phyloP scores from a whole-genome alignment of 129 eudicot species.

The Logfia minima region DNA sequence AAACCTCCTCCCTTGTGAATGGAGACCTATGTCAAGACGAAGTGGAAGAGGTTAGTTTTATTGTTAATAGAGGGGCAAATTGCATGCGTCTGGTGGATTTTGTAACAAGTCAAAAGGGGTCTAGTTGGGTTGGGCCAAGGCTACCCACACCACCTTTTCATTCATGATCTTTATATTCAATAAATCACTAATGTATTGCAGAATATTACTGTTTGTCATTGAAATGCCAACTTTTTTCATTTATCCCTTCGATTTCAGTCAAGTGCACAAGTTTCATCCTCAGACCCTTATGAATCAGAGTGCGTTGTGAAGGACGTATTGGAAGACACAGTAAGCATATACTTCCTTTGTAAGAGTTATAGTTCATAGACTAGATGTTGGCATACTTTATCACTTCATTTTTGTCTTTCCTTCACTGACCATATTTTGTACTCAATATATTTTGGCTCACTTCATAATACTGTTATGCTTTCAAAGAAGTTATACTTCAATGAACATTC shows the following conservation, averaged over 20 bases:
- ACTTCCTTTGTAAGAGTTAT: neutral
- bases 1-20: constrained; percentile 11
- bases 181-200: neutral
- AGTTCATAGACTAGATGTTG: neutral
- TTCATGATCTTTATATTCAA: no score
- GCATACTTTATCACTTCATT: neutral
- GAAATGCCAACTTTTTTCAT: neutral
- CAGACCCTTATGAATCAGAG: constrained; percentile 16
- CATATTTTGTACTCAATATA: neutral
- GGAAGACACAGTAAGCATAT: constrained; percentile 22
- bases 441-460: neutral
- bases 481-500: neutral
- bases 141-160: no score
- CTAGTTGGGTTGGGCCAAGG: no score
- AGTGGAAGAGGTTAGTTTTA: constrained; percentile 33
- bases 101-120: no score
- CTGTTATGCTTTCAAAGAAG: neutral
- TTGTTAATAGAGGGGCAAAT: no score
- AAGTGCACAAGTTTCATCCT: constrained; percentile 14
- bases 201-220: neutral
- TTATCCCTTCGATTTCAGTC: constrained; percentile 5
- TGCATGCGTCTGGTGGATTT: no score
- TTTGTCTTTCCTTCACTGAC: neutral
- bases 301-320: constrained; percentile 8
- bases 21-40: constrained; percentile 2